Base-by-base conservation (phyloP, 192 early-diverging fungal genomes). In the Entomortierella chlamydospora region DNA sequence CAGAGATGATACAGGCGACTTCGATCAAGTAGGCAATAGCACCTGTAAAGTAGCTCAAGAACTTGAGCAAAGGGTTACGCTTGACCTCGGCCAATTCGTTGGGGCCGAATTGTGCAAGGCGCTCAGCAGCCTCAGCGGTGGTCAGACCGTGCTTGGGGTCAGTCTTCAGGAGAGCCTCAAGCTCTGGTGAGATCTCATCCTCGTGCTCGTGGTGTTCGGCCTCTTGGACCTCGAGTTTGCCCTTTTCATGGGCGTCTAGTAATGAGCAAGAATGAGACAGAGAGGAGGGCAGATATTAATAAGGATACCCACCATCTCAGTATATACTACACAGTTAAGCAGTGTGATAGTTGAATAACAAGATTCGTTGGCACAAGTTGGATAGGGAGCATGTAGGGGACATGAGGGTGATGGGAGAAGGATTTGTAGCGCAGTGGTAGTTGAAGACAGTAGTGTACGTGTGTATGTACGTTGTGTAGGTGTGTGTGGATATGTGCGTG, bases 21-120 rank as follows among this genome's bases (percentile, higher is more conserved):
- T 97, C 96, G 45, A 97, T 93, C 42, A 97, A 82, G 74, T 92
- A 94, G 17, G 94, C 90, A 62, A 96, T 94, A 50, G 95, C 86
- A 9, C 96, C 96, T 9, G 87, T 88, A 70, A 96, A 96, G 79
- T 95, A 96, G 22, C 85, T 84, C 22, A 95, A 82, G 74, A 96
- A 95, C 81, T 95, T 95, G 61, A 96, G 82, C 34, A 95, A 77
- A 12, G 92, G 92, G 82, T 93, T 96, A 17, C 88, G 91, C 82
- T 93, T 95, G 57, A 89, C 86, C 81, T 97, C 96, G 0, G 92
- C 84, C 49, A 93, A 82, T 71, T 94, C 93, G 77, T 97, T 97
- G 57, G 72, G 79, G 55, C 96, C 96, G 76, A 94, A 98, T 68
- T 87, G 68, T 20, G 73, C 85, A 13, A 89, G 74, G 64, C 96